Evolutionary conservation across 306 rosid species (phyloP), one percentile per base, ranked within the genome.

Genomic region (Vachellia collinsii): DNA sequence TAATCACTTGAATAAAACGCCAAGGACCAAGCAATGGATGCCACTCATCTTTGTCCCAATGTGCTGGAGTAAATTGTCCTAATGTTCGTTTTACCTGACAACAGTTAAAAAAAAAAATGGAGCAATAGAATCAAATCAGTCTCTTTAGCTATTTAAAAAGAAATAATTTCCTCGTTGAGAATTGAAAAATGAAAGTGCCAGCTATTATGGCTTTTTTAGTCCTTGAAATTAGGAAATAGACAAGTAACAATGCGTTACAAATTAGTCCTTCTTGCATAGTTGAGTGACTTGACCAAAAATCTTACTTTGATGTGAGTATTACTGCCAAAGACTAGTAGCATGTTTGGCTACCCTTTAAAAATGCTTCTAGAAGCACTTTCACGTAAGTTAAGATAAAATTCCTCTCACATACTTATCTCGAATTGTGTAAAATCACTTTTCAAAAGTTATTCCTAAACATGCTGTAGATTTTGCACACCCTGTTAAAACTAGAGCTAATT

Each of bases 1-100:
- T 86, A 74, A 93, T 82, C 56, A 96, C 99, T 96, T 96, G 99
- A 88, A 92, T 68, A 78, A 96, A 96, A 54, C 99, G 97, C 98
- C 97, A 96, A 3, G 99, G 99, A 81, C 97, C 99, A 20, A 92
- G 98, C 86, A 96, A 83, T 19, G 99, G 99, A 78, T 90, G 98
- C 99, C 99, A 92, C 90, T 96, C 97, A 23, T 96, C 99, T 86
- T 96, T 96, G 90, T 96, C 99, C 99, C 99, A 96, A 84, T 87
- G 89, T 6, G 99, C 99, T 6, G 99, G 99, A 5, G 97, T 96
- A 85, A 96, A 96, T 75, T 96, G 98, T 54, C 92, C 94, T 73
- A 96, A 85, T 17, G 97, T 92, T 80, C 99, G 85, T 83, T 96
- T 96, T 56, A 96, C 93, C 99, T 96, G 87, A 70, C 77, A 63